Conservation (phyloP, 1,284 basidiomycete genomes). For the Flammula alnicola region DNA sequence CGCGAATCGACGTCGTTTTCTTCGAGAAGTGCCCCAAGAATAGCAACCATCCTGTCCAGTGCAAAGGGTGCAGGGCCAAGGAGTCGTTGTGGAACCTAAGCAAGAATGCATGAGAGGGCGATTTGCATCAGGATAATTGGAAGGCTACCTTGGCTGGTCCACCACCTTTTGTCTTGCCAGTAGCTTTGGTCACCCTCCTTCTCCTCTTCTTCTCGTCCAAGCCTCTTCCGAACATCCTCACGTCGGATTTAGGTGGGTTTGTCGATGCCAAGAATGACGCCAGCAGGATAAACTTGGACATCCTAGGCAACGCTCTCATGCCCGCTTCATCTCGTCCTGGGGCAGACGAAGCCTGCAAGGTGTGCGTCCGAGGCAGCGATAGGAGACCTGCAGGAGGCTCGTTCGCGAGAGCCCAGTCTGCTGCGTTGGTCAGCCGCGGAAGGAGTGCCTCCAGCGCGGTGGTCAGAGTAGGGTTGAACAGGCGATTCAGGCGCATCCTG, state of each 20-base stretch:
- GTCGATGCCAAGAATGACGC: conserved; percentile 87
- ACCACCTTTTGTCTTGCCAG: conserved; percentile 43
- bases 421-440: conserved; percentile 64
- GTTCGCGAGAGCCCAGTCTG: conserved; percentile 59
- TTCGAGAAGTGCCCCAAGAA: conserved; percentile 82
- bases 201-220: conserved; percentile 68
- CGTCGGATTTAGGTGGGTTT: conserved; percentile 83
- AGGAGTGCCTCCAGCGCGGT: conserved; percentile 66
- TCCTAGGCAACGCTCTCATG: conserved; percentile 27
- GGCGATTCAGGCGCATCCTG: conserved; percentile 62
- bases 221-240: conserved; percentile 80
- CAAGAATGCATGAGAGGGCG: not conserved
- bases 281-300: conserved; percentile 79
- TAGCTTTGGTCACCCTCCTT: conserved; percentile 38
- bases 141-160: conserved; percentile 53
- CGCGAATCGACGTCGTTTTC: conserved; percentile 75
- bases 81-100: conserved; percentile 76
- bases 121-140: conserved; percentile 5
- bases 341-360: not conserved
- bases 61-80: conserved; percentile 84
- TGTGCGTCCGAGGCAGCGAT: conserved; percentile 18
- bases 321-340: conserved; percentile 6
- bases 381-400: conserved; percentile 43
- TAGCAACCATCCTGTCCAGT: conserved; percentile 82
- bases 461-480: conserved; percentile 64